These are phyloP conservation scores for Spiraea crenata DNA, from an alignment of 331 rosid genomes.

Conservation along the genomic window DNA sequence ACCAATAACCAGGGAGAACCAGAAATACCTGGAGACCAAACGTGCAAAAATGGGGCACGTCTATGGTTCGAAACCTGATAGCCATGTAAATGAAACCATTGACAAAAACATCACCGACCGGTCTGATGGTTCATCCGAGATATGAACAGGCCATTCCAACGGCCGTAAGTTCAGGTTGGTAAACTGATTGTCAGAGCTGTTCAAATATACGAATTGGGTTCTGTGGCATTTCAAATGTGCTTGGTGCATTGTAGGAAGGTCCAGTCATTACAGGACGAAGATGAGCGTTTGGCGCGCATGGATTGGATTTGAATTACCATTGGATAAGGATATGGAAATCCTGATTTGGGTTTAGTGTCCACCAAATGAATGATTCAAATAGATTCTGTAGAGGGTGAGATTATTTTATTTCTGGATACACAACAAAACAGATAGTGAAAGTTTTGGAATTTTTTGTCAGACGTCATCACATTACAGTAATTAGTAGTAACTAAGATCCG, in stretches of 20 bases:
- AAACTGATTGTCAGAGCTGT: background rate
- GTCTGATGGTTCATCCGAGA: background rate
- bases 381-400: background rate
- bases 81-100: background rate
- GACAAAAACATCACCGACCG: background rate
- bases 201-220: background rate
- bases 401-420: background rate
- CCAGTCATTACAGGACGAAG: conserved; percentile 5
- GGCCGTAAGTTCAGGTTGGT: background rate
- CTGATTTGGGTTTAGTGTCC: background rate
- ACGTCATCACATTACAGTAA: no score
- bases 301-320: background rate
- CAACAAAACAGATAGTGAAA: no score
- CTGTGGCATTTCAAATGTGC: background rate
- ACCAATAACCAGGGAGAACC: conserved; percentile 38
- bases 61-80: conserved; percentile 18
- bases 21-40: conserved; percentile 33
- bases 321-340: background rate
- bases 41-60: conserved; percentile 34
- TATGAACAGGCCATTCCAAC: background rate
- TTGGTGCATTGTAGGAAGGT: background rate
- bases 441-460: no score
- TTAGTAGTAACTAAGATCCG: no score
- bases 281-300: background rate
- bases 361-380: background rate